These are phyloP conservation scores for Triticum urartu DNA, from an alignment of 176 grass and related monocot genomes.

Conservation along the genomic window DNA sequence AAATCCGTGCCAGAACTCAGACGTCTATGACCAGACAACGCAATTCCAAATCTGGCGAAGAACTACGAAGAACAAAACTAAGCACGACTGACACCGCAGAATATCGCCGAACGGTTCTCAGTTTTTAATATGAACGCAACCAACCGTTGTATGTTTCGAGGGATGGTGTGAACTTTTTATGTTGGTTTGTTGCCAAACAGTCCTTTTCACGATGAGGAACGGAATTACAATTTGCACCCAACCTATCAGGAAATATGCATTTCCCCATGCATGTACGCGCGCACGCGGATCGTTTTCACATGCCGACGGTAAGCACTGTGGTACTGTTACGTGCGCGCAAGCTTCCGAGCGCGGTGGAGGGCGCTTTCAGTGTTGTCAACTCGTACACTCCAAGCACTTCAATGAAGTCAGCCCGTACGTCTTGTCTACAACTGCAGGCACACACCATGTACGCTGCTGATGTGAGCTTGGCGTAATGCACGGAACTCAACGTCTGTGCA, in stretches of 20 bases:
- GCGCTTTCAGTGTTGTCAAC: not conserved
- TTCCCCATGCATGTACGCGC: not conserved
- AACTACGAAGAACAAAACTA: too few relatives aligned
- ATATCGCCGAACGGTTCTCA: too few relatives aligned
- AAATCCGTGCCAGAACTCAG: too few relatives aligned
- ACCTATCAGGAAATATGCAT: not conserved
- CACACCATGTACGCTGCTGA: not conserved
- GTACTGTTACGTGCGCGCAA: not conserved
- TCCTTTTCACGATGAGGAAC: not conserved
- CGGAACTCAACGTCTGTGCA: not conserved
- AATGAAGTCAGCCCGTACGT: not conserved
- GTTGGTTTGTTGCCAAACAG: not conserved
- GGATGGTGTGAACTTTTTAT: not conserved
- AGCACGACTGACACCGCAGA: too few relatives aligned
- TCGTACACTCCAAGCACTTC: not conserved
- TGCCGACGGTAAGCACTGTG: not conserved
- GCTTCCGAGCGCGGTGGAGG: not conserved
- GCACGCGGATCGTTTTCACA: slow-evolving; percentile 5
- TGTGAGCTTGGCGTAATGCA: not conserved
- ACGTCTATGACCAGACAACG: too few relatives aligned
- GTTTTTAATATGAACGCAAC: too few relatives aligned
- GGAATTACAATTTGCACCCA: not conserved
- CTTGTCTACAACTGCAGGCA: not conserved
- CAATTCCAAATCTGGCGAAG: too few relatives aligned
- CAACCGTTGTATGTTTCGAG: not conserved